Base-by-base conservation (phyloP, 441 rosid genomes). In the Cnidoscolus chayamansa region DNA sequence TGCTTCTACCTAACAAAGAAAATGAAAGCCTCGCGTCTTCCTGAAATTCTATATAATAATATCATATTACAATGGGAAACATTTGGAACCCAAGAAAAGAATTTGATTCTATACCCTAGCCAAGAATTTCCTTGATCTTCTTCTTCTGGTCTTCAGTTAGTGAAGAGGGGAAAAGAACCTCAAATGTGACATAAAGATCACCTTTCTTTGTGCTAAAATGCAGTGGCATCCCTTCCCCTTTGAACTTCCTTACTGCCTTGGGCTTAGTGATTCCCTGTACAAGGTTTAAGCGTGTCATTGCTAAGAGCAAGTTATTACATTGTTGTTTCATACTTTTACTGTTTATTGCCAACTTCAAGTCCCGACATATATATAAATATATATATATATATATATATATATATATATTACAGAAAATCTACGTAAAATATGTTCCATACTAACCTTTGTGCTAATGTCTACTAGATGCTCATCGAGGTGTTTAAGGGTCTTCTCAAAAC, bases 221-320 rank as follows among this genome's bases (percentile, higher is more conserved):
- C 80, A 87, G 58, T 12, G 98, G 96, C 99, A 94, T 94, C 58
- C 99, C 98, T 85, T 94, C 96, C n/a, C 94, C 99, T 86, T 86
- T 90, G 50, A 92, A 84, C 86, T 87, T 94, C 65, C 84, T 84
- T 81, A 95, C 95, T 80, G 91, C 91, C 75, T 92, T 92, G 0
- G 99, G 98, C 78, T 89, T 92, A 0, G 95, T 92, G 50, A 95
- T 85, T 77, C 88, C 97, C 99, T 95, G 85, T 55, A 56, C 15
- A 76, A 49, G 65, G 25, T 45, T 65, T 40, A 58, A 10, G 3
- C 15, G 11, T 13, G 62, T 68, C 40, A 40, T 40, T 40, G 4
- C 6, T 40, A 3, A 40, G 45, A 3, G 45, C 45, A 6, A 40
- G 6, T 40, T 40, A 4, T 4, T 5, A 3, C 45, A 73, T 58